Evolutionary conservation across 2,329 filamentous ascomycete species (phyloP), one percentile per base, ranked within the genome.

Genomic region (Microdochium paspali): DNA sequence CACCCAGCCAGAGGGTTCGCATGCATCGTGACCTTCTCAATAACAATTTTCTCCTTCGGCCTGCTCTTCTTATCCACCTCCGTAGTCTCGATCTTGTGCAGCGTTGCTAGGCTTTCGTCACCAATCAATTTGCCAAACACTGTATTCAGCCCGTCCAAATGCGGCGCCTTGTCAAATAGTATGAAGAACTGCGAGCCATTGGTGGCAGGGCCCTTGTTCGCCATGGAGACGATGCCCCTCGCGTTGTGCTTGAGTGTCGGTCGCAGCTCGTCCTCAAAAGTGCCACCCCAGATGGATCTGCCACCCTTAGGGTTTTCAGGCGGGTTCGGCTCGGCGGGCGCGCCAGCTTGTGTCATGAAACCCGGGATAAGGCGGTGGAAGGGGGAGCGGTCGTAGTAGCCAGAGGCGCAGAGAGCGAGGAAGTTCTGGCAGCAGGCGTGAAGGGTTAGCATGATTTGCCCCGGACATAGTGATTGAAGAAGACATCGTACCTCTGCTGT

Each of bases 171-270:
- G 50, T 85, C 85, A 56, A 90, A 85, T 1, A 83, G 80, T 51
- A 93, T 72, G 64, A 90, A 94, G 68, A 93, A 94, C 62, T 94
- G 87, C 44, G 79, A 85, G 15, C 82, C 84, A 59, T 90, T 90
- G 39, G 84, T 86, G 23, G 74, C 76, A 2, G 82, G 80, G 0
- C 85, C 85, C 58, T 85, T 85, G 66, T 90, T 90, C 15, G 85
- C 85, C 85, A 90, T 90, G 56, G 82, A 84, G 20, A 90, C 71
- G 45, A 87, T 74, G 25, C 85, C 85, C 44, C 85, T 76, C 26
- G 76, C 73, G 59, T 82, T 77, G 67, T 90, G 85, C 50, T 78
- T 73, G 44, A 90, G 68, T 0, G 82, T 71, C 0, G 85, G 84
- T 30, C 80, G 76, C 61, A 90, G 87, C 71, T 94, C 87, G 66